A percentile compares a stretch with the other conserved stretches of the same genome.
These are phyloP conservation scores for Viridothelium virens DNA, from an alignment of 495 filamentous ascomycete species.

Conservation along the genomic window DNA sequence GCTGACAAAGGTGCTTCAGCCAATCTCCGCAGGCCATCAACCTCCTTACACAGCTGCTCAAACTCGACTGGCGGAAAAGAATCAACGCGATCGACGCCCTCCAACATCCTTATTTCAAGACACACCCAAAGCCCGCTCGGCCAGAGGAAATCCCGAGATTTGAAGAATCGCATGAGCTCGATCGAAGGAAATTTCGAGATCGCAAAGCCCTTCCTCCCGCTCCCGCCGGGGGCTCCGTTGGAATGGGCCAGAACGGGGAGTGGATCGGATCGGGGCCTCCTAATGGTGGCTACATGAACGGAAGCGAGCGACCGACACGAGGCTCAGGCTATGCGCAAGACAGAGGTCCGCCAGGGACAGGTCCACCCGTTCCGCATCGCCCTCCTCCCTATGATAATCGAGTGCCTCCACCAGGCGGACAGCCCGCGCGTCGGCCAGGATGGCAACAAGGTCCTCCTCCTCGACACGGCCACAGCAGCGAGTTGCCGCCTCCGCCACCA, in stretches of 20 bases:
- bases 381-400: slow-evolving; percentile 21
- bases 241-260: slow-evolving; percentile 61
- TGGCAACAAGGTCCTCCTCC: slow-evolving; percentile 2
- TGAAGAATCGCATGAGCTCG: slow-evolving; percentile 91
- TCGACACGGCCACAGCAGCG: slow-evolving; percentile 15
- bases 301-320: slow-evolving; percentile 2
- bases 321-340: slow-evolving; percentile 9
- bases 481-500: slow-evolving; percentile 17
- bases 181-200: slow-evolving; percentile 79
- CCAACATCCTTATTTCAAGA: slow-evolving; percentile 84
- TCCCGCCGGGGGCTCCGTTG: slow-evolving; percentile 80
- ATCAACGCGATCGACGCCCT: slow-evolving; percentile 94
- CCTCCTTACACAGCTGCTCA: slow-evolving; percentile 72
- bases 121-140: slow-evolving; percentile 64
- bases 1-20: slow-evolving; percentile 24
- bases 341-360: slow-evolving; percentile 18
- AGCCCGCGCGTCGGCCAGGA: slow-evolving; percentile 4
- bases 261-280: slow-evolving; percentile 40
- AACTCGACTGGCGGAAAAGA: slow-evolving; percentile 76
- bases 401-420: slow-evolving; percentile 5
- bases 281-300: slow-evolving; percentile 20
- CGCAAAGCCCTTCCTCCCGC: slow-evolving; percentile 75
- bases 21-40: slow-evolving; percentile 58
- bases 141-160: slow-evolving; percentile 80
- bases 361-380: slow-evolving; percentile 18